Evolutionary conservation across 495 filamentous ascomycete species (phyloP), one percentile per base, ranked within the genome.

Genomic region (Chlorociboria aeruginascens): DNA sequence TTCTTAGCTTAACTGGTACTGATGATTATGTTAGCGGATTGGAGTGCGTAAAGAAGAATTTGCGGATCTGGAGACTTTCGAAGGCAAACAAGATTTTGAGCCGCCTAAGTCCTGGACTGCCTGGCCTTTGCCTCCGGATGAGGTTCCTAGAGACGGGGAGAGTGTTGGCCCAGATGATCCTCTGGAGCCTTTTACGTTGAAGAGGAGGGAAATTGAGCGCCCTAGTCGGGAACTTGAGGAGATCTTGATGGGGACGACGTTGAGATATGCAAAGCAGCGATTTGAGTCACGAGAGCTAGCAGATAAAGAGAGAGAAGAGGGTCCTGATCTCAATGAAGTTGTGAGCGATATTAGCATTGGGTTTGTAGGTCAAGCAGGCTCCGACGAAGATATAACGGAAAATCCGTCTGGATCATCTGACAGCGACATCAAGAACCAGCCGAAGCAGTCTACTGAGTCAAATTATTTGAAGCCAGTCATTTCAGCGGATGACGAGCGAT

Each of bases 81-180:
- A 62, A 36, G 43, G 54, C 32, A 55, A 61, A 50, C 46, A 50
- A 54, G 20, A 53, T 32, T 76, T 70, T 63, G 45, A 53, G 12
- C 72, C 77, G 13, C 69, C 68, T 6, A 74, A 69, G 46, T 16
- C 42, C 30, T 93, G 86, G 86, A 82, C 82, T 3, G 82, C 85
- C 1, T 95, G 88, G 88, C 88, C 88, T 14, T 53, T 89, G 63
- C 62, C 62, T 12, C 68, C 71, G 16, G 58, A 66, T 9, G 63
- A 69, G 7, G 83, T 89, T 13, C 82, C 83, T 3, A 68, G 72
- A n/a, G 60, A 65, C 8, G 67, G 68, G 16, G 73, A 80, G 45
- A 29, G 40, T n/a, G 50, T 71, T 40, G 63, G 63, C 0, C 55
- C 59, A 8, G 58, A 67, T 12, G 66, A 69, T 31, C 68, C 69